A percentile compares a stretch with the other conserved stretches of the same genome.
Conservation (phyloP, 805 yeast genomes). For the Sugiyamaella boreocaroliniensis region DNA sequence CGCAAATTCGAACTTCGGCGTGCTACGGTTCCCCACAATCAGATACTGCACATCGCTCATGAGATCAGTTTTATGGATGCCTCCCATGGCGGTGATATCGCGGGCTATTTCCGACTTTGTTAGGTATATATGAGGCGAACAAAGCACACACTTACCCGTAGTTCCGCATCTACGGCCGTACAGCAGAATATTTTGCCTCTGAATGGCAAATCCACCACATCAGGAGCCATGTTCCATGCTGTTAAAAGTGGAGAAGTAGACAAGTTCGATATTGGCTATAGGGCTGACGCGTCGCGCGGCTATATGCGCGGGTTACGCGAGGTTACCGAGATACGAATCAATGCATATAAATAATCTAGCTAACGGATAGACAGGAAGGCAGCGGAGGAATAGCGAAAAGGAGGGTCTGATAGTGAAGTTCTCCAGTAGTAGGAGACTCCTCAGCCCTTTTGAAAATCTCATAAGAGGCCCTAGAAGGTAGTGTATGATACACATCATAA, state of each 20-base stretch:
- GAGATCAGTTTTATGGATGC: constrained; percentile 39
- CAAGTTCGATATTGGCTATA: not conserved
- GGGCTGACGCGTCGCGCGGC: not conserved
- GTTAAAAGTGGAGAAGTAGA: not conserved
- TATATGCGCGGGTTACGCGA: too few species aligned
- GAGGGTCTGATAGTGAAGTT: too few species aligned
- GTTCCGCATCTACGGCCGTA: constrained; percentile 16
- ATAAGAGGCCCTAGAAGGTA: too few species aligned
- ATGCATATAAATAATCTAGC: too few species aligned
- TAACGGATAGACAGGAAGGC: too few species aligned
- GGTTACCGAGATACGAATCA: too few species aligned
- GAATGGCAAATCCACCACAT: constrained; percentile 9
- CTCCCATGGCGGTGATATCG: constrained; percentile 42
- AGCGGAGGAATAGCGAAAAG: too few species aligned
- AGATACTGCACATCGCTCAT: constrained; percentile 47
- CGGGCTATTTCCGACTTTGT: constrained; percentile 28
- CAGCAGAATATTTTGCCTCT: constrained; percentile 18
- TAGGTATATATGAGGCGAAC: not conserved
- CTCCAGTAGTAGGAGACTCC: too few species aligned
- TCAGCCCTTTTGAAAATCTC: too few species aligned
- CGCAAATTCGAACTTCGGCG: constrained; percentile 50
- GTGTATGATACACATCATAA: too few species aligned
- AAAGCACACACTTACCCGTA: constrained; percentile 11
- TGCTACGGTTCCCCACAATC: constrained; percentile 46
- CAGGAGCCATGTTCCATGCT: not conserved